phyloP scores from a whole-genome alignment of 805 yeast species.

The Ogataea nonfermentans region DNA sequence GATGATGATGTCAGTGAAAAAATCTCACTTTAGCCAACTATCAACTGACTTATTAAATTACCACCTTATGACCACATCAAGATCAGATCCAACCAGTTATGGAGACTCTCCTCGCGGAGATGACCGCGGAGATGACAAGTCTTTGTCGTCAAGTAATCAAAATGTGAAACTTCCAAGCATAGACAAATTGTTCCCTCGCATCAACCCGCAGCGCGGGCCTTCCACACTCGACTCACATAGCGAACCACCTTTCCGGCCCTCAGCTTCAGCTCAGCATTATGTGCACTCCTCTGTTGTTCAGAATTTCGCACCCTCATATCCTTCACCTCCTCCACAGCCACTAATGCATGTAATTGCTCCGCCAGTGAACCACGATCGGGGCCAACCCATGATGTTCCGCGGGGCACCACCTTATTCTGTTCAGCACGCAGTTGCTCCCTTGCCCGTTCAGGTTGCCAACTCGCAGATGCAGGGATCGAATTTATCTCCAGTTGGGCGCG shows the following conservation, averaged over 20 bases:
- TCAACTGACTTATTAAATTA: slow-evolving; percentile 14
- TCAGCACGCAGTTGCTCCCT: too few species aligned
- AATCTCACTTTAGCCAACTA: slow-evolving; percentile 6
- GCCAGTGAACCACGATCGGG: too few species aligned
- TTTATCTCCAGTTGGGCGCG: background rate
- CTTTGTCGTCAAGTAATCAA: too few species aligned
- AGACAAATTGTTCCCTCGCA: slow-evolving; percentile 21
- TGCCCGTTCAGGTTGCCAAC: background rate
- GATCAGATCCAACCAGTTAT: too few species aligned
- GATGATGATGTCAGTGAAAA: slow-evolving; percentile 17
- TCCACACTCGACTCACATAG: too few species aligned
- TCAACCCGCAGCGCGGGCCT: slow-evolving; percentile 5
- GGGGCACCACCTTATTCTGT: too few species aligned
- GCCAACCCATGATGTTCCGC: too few species aligned
- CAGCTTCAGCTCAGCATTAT: slow-evolving; percentile 1
- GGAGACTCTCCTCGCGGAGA: too few species aligned
- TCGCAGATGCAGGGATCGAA: slow-evolving; percentile 4
- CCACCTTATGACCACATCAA: too few species aligned
- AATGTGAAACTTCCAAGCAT: slow-evolving; percentile 24
- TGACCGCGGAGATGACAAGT: too few species aligned
- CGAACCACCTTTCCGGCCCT: too few species aligned
- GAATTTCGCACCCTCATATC: background rate
- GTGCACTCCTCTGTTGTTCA: slow-evolving; percentile 1
- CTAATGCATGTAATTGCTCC: too few species aligned
- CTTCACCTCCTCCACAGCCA: slow-evolving; percentile 1